phyloP scores from a whole-genome alignment of 1,284 basidiomycete genomes.

The Cystobasidium sp. region DNA sequence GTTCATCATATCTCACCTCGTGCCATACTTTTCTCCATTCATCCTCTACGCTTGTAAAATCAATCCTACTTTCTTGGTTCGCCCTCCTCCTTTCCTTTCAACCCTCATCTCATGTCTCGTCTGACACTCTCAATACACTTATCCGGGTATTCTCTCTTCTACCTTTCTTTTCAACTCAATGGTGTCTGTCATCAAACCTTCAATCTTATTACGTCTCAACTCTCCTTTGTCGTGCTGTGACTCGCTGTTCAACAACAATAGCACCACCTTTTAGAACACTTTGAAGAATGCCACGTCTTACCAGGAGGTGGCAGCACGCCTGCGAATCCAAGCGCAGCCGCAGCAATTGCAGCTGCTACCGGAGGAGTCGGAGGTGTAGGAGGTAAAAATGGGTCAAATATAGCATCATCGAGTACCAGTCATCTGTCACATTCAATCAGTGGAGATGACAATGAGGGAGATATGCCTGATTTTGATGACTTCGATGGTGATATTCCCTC shows the following conservation, averaged over 20 bases:
- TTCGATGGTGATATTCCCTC: constrained; percentile 18
- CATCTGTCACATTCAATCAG: neutral
- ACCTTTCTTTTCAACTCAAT: neutral
- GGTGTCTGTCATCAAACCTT: neutral
- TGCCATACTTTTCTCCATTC: too few relatives aligned
- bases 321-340: constrained; percentile 16
- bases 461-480: constrained; percentile 42
- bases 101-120: neutral
- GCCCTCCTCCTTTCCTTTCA: neutral
- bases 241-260: constrained; percentile 7
- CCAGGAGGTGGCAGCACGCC: constrained; percentile 14
- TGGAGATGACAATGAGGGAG: constrained; percentile 12
- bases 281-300: constrained; percentile 76
- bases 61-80: too few relatives aligned
- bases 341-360: constrained; percentile 14
- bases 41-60: too few relatives aligned
- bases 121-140: neutral
- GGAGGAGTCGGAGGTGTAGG: neutral
- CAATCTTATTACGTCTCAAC: neutral
- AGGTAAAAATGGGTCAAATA: neutral
- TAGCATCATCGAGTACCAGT: constrained; percentile 8
- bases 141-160: neutral
- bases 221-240: neutral
- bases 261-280: constrained; percentile 82
- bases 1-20: too few relatives aligned